These are phyloP conservation scores for Lithospermum erythrorhizon DNA, from an alignment of 257 asterid species.

Conservation along the genomic window DNA sequence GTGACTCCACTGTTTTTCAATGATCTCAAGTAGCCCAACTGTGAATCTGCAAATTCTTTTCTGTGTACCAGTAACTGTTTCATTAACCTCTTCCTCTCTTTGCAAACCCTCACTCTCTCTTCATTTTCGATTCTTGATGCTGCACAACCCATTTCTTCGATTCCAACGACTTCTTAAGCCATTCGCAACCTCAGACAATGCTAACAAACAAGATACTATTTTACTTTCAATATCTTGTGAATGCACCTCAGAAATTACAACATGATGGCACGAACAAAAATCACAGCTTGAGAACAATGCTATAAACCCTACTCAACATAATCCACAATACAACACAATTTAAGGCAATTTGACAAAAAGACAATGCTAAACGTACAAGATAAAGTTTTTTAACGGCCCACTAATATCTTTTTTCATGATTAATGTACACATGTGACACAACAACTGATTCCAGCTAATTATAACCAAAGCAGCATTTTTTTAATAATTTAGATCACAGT, in stretches of 20 bases:
- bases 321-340: background rate
- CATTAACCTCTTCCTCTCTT: constrained; percentile 66
- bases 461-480: too few species aligned
- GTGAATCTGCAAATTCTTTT: constrained; percentile 67
- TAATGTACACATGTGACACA: too few species aligned
- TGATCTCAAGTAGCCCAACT: constrained; percentile 58
- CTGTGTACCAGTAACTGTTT: constrained; percentile 44
- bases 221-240: too few species aligned
- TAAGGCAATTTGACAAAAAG: background rate
- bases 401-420: too few species aligned
- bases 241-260: background rate
- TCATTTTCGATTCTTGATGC: constrained; percentile 59
- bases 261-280: constrained; percentile 1
- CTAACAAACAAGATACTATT: background rate
- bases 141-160: constrained; percentile 61
- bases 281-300: background rate
- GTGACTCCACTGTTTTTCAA: constrained; percentile 69
- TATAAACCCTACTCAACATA: background rate
- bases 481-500: too few species aligned
- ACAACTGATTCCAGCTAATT: too few species aligned
- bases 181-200: background rate
- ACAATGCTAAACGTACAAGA: too few species aligned
- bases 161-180: background rate
- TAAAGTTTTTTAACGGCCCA: too few species aligned
- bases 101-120: constrained; percentile 62